Conservation (phyloP, 306 rosid genomes). For the Trifolium pratense region DNA sequence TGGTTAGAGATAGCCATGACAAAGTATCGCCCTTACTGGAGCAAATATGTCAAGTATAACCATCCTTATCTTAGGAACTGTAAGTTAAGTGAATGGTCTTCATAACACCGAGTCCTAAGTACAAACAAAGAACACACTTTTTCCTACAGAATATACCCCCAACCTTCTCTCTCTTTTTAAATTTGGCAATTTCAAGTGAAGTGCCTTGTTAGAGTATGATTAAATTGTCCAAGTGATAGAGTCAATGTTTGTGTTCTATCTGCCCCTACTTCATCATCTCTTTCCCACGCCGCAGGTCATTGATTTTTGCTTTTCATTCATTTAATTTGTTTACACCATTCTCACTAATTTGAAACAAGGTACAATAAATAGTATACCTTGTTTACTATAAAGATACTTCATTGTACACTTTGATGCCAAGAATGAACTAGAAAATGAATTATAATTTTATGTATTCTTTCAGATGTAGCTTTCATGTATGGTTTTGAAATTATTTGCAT, state of each 20-base stretch:
- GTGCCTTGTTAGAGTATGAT: constrained; percentile 41
- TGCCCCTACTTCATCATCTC: constrained; percentile 33
- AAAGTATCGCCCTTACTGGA: constrained; percentile 85
- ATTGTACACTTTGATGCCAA: constrained; percentile 51
- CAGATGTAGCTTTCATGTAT: constrained; percentile 36
- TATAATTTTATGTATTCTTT: constrained; percentile 52
- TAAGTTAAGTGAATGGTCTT: constrained; percentile 65
- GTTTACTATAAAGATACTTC: constrained; percentile 53
- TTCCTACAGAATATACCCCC: constrained; percentile 23
- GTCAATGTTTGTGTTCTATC: constrained; percentile 41
- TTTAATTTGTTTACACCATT: constrained; percentile 62
- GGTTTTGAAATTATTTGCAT: constrained; percentile 30
- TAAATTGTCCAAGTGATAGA: constrained; percentile 41
- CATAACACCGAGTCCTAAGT: constrained; percentile 14
- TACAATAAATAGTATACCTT: constrained; percentile 48
- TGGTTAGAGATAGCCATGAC: constrained; percentile 96
- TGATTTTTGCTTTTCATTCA: constrained; percentile 66
- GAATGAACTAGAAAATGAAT: constrained; percentile 50
- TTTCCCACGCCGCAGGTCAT: constrained; percentile 56
- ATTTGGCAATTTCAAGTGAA: constrained; percentile 43
- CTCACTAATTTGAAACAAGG: constrained; percentile 59
- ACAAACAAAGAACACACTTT: constrained; percentile 37
- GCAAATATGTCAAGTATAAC: constrained; percentile 84
- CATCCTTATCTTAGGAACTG: constrained; percentile 74
- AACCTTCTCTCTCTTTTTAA: constrained; percentile 21